These are phyloP conservation scores for Thuja plicata DNA, from an alignment of 83 land plant genomes.

Conservation along the genomic window DNA sequence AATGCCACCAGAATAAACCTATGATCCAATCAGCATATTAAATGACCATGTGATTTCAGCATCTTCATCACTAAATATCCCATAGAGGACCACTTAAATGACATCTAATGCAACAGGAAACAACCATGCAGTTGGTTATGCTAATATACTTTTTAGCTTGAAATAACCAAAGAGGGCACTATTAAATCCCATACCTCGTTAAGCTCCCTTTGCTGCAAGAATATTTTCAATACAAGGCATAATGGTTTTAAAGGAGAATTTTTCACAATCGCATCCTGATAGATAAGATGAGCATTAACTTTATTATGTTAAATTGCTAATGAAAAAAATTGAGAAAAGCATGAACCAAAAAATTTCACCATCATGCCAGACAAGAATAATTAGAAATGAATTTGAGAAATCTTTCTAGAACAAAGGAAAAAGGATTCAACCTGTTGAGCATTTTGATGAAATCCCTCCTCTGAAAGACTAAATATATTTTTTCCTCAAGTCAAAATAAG, in stretches of 20 bases:
- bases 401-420: neutral
- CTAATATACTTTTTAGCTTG: neutral
- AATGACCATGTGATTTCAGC: neutral
- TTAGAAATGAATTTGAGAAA: neutral
- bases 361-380: neutral
- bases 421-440: neutral
- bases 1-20: constrained; percentile 97
- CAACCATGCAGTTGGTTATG: neutral
- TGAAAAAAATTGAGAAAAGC: neutral
- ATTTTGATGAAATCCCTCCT: neutral
- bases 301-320: neutral
- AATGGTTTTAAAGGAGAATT: constrained; percentile 86
- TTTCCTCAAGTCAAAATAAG: neutral
- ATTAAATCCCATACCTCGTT: constrained; percentile 73
- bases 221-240: constrained; percentile 89
- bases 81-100: neutral
- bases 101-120: neutral
- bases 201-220: constrained; percentile 92
- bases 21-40: neutral
- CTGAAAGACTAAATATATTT: neutral
- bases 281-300: neutral
- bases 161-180: neutral
- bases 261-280: constrained; percentile 65
- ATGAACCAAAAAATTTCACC: neutral
- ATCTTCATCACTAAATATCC: constrained; percentile 9